Base-by-base conservation (phyloP, 495 filamentous ascomycete genomes). In the Astrocystis sublimbata region DNA sequence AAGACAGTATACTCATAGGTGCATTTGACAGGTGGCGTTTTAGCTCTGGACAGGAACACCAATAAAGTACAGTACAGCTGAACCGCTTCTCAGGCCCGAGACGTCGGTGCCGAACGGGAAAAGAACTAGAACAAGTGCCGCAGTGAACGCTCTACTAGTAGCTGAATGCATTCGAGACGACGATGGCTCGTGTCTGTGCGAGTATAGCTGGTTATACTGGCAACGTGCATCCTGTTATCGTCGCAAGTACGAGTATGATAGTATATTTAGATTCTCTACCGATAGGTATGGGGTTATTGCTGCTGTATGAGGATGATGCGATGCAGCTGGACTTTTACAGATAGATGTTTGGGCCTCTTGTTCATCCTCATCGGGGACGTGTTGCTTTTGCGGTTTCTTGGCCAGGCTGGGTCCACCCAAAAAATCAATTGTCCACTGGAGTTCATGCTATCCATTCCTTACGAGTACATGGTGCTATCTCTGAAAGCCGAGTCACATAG, bases 81-180 rank as follows among this genome's bases (percentile, higher is more conserved):
- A 42, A 56, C 60, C 50, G 50, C 51, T 55, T 55, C 38, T 13
- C 46, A 42, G 51, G 45, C 50, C 60, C 60, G 51, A 45, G 50
- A 54, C 47, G 28, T 62, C 60, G 60, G 60, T 56, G 60, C 60
- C 60, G 60, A 62, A 42, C 60, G 51, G 42, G 33, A 56, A 36
- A 36, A 46, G 59, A 46, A 54, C 49, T 54, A 45, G 52, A 38
- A 19, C 24, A 56, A 30, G 21, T 28, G 24, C 23, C 24, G 36
- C 24, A 42, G 35, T 6, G 42, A 56, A 30, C 35, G 36, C 5
- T 45, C 38, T 45, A 38, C 12, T 53, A 10, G 7, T 13, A 9
- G 5, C 2, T 45, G 6, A 33, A 9, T 43, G 30, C 21, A 43
- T 45, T 17, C 54, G 24, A 45, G 28, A 21, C 28, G 15, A 7